Base-by-base conservation (phyloP, 2,329 filamentous ascomycete species). In the Epichloe elymi region DNA sequence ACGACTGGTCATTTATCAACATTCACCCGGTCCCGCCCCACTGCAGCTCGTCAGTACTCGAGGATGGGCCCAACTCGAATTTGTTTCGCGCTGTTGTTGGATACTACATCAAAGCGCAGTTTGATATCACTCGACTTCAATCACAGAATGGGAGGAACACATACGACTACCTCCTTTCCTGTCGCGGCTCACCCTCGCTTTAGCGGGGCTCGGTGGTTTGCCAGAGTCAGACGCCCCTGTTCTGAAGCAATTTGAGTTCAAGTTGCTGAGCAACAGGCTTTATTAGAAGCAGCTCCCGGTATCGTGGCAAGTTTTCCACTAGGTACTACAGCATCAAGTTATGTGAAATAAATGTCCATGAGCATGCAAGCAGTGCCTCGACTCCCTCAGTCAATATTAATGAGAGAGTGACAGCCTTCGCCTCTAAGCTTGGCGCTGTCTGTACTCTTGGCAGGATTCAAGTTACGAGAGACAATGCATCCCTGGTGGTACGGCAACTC, bases 211-310 rank as follows among this genome's bases (percentile, higher is more conserved):
- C 37, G 37, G 14, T 1, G 37, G n/a, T 8, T 38, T 38, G 37
- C 37, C 37, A 38, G 37, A 38, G n/a, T n/a, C 30, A 30, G 8
- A 30, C 8, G 30, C 1, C n/a, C n/a, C 5, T 15, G 37, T 14
- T n/a, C 5, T 38, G 14, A 38, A 20, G 40, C 17, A 42, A 47
- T 10, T n/a, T 42, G 17, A 14, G 33, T 35, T 30, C 19, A n/a
- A 33, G 19, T 40, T 23, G 44, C 46, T 44, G 33, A 46, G 51
- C 49, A 45, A 19, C 20, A 54, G 52, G 54, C 53, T 53, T 53
- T 54, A 41, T 46, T 37, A 53, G 53, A 57, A 52, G 54, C 35
- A 50, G 46, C 50, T 20, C 5, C 40, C 3, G 11, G 17, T 12
- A 14, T 12, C 40, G 8, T 42, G 17, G 40, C 19, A 12, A 42